Percentiles rank a stretch among this genome's conserved stretches.
Evolutionary conservation across 176 grass and related monocot species (phyloP).

Genomic region (Carex myosuroides): DNA sequence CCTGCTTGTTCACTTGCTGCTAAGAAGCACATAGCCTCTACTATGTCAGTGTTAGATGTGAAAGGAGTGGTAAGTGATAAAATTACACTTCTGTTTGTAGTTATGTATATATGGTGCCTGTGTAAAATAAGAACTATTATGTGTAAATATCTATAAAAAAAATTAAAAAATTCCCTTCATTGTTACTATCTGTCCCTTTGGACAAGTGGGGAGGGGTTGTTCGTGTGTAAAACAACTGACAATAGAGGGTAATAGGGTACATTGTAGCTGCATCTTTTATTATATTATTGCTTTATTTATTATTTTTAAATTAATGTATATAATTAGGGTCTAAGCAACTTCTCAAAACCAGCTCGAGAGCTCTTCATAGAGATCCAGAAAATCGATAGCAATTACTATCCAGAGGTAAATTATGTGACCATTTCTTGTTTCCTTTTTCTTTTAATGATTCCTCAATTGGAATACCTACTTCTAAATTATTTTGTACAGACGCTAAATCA

Average conservation of each 20-base stretch:
- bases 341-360: conserved; percentile 77
- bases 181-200: conserved; percentile 20
- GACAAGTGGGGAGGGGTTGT: neutral
- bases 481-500: conserved; percentile 71
- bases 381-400: conserved; percentile 93
- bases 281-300: conserved; percentile 2
- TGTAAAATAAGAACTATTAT: conserved; percentile 20
- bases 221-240: neutral
- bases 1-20: conserved; percentile 74
- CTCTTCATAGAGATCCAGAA: conserved; percentile 89
- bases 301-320: conserved; percentile 21
- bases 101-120: conserved; percentile 17
- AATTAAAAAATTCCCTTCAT: conserved; percentile 12
- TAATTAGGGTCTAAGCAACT: conserved; percentile 62
- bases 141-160: neutral
- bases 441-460: conserved; percentile 6
- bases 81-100: neutral
- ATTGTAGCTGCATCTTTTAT: neutral
- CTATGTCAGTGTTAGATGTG: conserved; percentile 77
- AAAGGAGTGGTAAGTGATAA: conserved; percentile 58
- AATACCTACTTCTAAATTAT: conserved; percentile 26
- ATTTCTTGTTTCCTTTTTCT: neutral
- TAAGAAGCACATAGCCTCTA: conserved; percentile 74
- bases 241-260: neutral
- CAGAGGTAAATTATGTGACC: conserved; percentile 49